These are phyloP conservation scores for Saccharomycopsis sp. DNA, from an alignment of 805 yeast genomes.

Conservation along the genomic window DNA sequence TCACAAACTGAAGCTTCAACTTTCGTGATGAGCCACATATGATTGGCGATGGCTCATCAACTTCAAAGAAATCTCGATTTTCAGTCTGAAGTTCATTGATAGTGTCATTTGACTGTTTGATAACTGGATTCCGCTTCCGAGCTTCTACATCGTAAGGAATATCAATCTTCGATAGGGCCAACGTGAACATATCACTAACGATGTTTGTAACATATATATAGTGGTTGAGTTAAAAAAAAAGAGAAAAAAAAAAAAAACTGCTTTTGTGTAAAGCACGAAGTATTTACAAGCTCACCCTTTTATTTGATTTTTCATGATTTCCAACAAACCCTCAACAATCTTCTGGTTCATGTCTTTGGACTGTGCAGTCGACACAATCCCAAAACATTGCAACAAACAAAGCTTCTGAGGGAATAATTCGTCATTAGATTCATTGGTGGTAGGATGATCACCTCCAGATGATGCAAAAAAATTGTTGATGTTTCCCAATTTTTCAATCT, in stretches of 20 bases:
- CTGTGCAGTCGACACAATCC: conserved; percentile 44
- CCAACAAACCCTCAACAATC: conserved; percentile 45
- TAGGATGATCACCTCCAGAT: conserved; percentile 28
- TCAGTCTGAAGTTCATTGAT: no score
- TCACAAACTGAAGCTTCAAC: no score
- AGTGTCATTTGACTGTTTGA: no score
- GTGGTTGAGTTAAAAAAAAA: not conserved
- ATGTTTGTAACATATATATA: no score
- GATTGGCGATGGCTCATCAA: no score
- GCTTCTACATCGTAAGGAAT: no score
- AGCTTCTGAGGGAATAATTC: conserved; percentile 30
- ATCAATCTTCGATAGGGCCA: conserved; percentile 9
- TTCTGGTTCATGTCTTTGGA: conserved; percentile 48
- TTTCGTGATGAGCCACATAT: no score
- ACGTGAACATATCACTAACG: conserved; percentile 12
- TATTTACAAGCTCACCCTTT: no score
- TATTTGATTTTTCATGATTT: conserved; percentile 17
- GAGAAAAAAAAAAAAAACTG: not conserved
- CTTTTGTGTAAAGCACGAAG: no score
- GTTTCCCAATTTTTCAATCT: conserved; percentile 35
- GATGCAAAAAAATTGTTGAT: conserved; percentile 26
- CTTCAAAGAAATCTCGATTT: no score
- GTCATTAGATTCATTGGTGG: conserved; percentile 28
- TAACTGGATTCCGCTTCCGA: no score
- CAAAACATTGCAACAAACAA: conserved; percentile 52